Conservation (phyloP, 371 early-diverging fungal species). For the Amoeboradix gromovi region DNA sequence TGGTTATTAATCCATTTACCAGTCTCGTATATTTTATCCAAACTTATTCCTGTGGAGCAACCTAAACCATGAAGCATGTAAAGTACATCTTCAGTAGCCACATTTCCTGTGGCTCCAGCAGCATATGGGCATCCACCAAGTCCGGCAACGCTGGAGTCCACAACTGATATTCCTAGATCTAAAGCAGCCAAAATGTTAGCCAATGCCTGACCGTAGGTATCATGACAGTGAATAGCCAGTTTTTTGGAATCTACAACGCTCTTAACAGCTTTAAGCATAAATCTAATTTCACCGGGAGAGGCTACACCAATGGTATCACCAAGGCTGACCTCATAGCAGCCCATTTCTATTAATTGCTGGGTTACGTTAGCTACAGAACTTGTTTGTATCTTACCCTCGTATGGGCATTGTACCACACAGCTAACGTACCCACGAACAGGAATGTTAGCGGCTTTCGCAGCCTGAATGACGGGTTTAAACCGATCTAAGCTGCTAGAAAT, state of each 20-base stretch:
- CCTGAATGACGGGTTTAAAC: conserved; percentile 32
- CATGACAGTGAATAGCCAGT: conserved; percentile 79
- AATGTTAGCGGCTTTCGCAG: conserved; percentile 34
- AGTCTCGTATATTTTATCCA: conserved; percentile 31
- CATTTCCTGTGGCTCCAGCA: conserved; percentile 79
- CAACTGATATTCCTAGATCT: conserved; percentile 24
- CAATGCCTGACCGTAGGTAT: conserved; percentile 88
- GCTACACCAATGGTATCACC: conserved; percentile 81
- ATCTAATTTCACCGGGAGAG: conserved; percentile 17
- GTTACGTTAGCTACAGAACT: conserved; percentile 40
- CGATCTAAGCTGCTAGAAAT: conserved; percentile 46
- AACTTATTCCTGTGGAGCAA: conserved; percentile 41
- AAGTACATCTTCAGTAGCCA: conserved; percentile 82
- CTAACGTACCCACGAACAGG: conserved; percentile 62
- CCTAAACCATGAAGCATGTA: conserved; percentile 67
- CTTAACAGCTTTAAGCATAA: conserved; percentile 37
- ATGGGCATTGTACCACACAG: conserved; percentile 78
- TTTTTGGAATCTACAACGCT: conserved; percentile 36
- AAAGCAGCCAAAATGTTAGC: conserved; percentile 64
- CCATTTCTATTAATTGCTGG: conserved; percentile 42
- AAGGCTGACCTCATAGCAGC: conserved; percentile 83
- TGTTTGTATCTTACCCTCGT: conserved; percentile 46
- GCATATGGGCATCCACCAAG: conserved; percentile 91
- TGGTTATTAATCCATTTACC: conserved; percentile 24
- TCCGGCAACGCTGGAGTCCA: conserved; percentile 74